Conservation (phyloP, 202 grass and related monocot genomes). For the Cymbopogon flexuosus region DNA sequence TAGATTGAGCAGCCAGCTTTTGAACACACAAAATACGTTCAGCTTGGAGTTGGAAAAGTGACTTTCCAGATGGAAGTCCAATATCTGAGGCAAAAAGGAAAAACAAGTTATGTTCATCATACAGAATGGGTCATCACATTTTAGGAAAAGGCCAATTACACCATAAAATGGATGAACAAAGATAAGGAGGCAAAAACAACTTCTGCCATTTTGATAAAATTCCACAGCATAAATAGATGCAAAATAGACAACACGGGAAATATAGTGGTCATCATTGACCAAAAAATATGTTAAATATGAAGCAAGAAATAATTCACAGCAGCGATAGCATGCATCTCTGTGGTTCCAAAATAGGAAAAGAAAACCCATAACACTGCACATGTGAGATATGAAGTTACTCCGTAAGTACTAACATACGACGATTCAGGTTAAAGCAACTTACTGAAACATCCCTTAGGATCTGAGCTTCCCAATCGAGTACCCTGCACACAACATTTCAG, state of each 20-base stretch:
- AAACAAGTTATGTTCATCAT: background rate
- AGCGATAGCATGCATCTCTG: background rate
- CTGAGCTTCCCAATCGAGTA: conserved; percentile 85
- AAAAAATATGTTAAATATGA: background rate
- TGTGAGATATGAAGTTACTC: background rate
- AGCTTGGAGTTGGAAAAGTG: conserved; percentile 97
- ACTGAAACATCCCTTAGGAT: conserved; percentile 99
- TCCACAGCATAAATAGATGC: background rate
- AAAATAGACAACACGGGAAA: background rate
- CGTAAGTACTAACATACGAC: conserved; percentile 1
- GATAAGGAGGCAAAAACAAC: background rate
- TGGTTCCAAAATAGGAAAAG: background rate
- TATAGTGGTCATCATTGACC: background rate
- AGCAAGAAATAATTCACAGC: background rate
- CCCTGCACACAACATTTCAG: conserved; percentile 43
- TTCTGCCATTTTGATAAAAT: background rate
- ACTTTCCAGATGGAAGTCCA: conserved; percentile 93
- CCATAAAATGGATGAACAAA: background rate
- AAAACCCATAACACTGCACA: background rate
- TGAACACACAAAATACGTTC: conserved; percentile 85
- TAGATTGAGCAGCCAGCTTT: conserved; percentile 88
- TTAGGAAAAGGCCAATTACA: conserved; percentile 12
- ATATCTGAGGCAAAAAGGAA: conserved; percentile 48
- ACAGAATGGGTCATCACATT: background rate
- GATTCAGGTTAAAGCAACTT: conserved; percentile 48